Evolutionary conservation across 2,329 filamentous ascomycete genomes (phyloP), one percentile per base, ranked within the genome.

Genomic region (Penicillium sp.): DNA sequence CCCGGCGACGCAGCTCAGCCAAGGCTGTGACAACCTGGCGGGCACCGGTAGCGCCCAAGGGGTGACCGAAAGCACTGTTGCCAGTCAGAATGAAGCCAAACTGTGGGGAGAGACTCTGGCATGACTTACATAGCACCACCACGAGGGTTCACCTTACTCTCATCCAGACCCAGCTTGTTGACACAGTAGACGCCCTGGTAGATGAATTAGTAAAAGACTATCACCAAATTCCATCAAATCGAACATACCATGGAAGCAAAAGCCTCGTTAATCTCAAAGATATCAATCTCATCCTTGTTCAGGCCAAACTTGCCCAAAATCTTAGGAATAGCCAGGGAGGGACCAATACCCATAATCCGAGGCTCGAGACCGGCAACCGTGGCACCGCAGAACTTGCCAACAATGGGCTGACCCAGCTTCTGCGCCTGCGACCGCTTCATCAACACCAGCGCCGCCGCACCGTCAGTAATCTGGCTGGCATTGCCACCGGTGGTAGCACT

Each of bases 401-500:
- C 76, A 74, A 97, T 91, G 33, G 83, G 83, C 79, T 96, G 93
- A 50, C 90, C 90, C 16, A 97, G 87, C 70, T 85, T 84, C 82
- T 95, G 86, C 33, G 93, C 93, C 10, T 88, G 93, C 61, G 87
- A 90, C 55, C 93, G 91, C 81, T 89, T 91, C 93, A 97, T 97
- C 73, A 97, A 82, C 40, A 97, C 85, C 22, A 97, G 90, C 31
- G 92, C 93, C 35, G 93, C 93, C 31, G 93, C 93, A 64, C 93
- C 93, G 77, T 97, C 91, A 13, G 90, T 93, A 73, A 97, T 92
- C 78, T 97, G 93, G 60, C 87, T 91, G 36, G 93, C 93, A 76
- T 97, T 97, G 63, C 93, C 93, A 55, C 91, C 93, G 78, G 96
- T 93, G 76, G 96, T 96, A 66, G 84, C 87, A 53, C 92, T 93